Percentiles rank a stretch among this genome's conserved stretches.
phyloP scores from a whole-genome alignment of 495 filamentous ascomycete genomes.

The Podospora pseudoanserina region DNA sequence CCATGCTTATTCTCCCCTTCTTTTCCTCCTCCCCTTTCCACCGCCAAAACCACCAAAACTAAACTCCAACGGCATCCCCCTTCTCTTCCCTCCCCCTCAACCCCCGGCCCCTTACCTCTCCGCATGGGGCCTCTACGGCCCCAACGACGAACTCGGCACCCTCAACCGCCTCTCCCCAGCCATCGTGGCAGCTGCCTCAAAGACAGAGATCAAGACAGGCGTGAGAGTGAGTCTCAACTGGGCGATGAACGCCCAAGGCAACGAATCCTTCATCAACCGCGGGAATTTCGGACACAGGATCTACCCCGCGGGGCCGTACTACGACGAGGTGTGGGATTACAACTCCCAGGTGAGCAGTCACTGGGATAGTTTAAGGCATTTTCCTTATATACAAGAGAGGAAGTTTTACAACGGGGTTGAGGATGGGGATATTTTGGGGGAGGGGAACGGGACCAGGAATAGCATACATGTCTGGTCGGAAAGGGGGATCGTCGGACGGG shows the following conservation, averaged over 20 bases:
- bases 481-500: conserved; percentile 56
- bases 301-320: conserved; percentile 25
- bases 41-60: conserved; percentile 15
- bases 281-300: conserved; percentile 41
- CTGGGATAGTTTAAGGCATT: neutral
- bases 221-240: conserved; percentile 46
- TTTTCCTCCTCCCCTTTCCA: neutral
- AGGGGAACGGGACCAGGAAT: neutral
- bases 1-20: neutral
- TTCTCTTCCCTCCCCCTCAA: conserved; percentile 46
- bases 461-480: conserved; percentile 35
- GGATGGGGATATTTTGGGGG: neutral
- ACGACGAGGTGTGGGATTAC: neutral
- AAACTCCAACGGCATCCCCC: conserved; percentile 42
- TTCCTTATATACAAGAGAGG: neutral
- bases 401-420: neutral
- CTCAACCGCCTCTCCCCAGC: conserved; percentile 46
- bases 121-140: conserved; percentile 51
- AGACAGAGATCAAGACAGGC: conserved; percentile 51
- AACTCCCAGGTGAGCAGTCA: neutral
- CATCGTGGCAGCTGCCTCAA: conserved; percentile 42
- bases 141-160: conserved; percentile 45
- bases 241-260: conserved; percentile 40
- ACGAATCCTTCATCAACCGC: conserved; percentile 38
- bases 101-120: conserved; percentile 39